Evolutionary conservation across 768 basidiomycete species (phyloP), one percentile per base, ranked within the genome.

Genomic region (Rhodocollybia butyracea): DNA sequence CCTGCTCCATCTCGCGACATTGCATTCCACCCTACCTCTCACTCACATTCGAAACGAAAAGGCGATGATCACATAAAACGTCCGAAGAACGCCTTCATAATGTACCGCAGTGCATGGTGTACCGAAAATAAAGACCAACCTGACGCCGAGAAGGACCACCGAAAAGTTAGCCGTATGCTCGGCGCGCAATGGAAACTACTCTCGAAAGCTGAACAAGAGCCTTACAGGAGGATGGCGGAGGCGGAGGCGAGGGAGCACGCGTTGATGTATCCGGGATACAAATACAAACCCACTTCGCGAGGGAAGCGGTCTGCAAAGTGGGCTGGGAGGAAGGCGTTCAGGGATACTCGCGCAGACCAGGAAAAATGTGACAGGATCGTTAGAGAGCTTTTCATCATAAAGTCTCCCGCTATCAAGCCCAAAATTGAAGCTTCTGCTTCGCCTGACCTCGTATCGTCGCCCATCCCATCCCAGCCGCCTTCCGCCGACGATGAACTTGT

Each of bases 21-120:
- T 19, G 42, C 26, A 32, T 51, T 46, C 32, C 26, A 27, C 27
- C 43, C 27, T 27, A 57, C n/a, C 54, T 19, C 46, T 51, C 42
- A 19, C 48, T 22, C 60, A 27, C 47, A 24, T 56, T 55, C 63
- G 12, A 63, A 59, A 36, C 61, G 60, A 12, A 64, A 67, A 21
- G 62, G 66, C 68, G 63, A 69, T 66, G 63, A 66, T 64, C 81
- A 86, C 64, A 79, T 88, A 32, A 79, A 82, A 30, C 82, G 88
- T 21, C 88, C 89, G 1, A 78, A 86, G 40, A 91, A 91, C 61
- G 83, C 87, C 5, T 91, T 90, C 73, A 85, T 91, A 66, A 70
- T 88, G 53, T 91, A 80, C 66, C 82, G 88, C 21, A 85, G 80
- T 36, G 76, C 76, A 62, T 77, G 85, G 47, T 86, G 88, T 71